Evolutionary conservation across 768 basidiomycete genomes (phyloP).

Genomic region (Boletus insuetus): DNA sequence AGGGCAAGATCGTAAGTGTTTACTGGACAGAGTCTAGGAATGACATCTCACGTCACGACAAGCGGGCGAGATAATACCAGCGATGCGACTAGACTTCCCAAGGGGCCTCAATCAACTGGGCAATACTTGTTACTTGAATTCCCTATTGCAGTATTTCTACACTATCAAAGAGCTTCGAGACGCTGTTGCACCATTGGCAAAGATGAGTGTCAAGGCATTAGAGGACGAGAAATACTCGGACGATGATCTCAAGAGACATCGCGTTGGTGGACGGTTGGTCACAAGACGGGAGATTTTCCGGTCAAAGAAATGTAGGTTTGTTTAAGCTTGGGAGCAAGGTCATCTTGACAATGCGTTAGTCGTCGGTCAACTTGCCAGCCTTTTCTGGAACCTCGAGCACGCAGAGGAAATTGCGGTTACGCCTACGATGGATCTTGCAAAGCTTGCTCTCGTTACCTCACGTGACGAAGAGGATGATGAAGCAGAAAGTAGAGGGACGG

Average conservation of each 20-base stretch:
- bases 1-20: conserved; percentile 70
- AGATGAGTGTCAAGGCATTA: conserved; percentile 50
- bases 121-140: conserved; percentile 87
- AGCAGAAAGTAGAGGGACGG: conserved; percentile 66
- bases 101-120: conserved; percentile 86
- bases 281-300: conserved; percentile 78
- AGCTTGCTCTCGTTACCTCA: conserved; percentile 86
- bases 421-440: conserved; percentile 82
- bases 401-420: conserved; percentile 67
- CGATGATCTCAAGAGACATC: conserved; percentile 77
- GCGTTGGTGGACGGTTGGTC: conserved; percentile 85
- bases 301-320: conserved; percentile 74
- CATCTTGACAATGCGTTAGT: conserved; percentile 45
- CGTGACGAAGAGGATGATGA: conserved; percentile 89
- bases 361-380: conserved; percentile 70
- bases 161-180: conserved; percentile 90
- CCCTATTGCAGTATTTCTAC: conserved; percentile 83
- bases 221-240: conserved; percentile 75
- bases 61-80: conserved; percentile 65
- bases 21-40: background rate
- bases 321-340: background rate
- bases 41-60: conserved; percentile 3
- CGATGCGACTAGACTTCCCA: conserved; percentile 65
- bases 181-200: conserved; percentile 61
- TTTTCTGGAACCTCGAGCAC: conserved; percentile 77